These are phyloP conservation scores for Amanita rimosa DNA, from an alignment of 768 basidiomycete species.

Conservation along the genomic window DNA sequence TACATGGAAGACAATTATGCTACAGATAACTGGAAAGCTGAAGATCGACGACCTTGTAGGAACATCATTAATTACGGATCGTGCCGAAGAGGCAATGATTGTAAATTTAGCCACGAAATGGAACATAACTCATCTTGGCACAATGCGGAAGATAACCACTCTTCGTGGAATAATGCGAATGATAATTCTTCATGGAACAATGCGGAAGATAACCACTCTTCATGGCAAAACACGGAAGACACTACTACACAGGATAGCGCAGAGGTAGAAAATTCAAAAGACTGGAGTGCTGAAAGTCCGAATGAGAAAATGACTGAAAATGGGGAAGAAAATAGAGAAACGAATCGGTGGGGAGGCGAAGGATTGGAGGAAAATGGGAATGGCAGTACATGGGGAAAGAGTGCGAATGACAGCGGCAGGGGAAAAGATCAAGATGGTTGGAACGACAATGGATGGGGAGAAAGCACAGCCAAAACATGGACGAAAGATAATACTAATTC, in stretches of 20 bases:
- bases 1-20: background rate
- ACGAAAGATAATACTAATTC: too few species aligned
- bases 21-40: background rate
- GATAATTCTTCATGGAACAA: background rate
- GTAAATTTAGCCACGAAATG: conserved; percentile 14
- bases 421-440: background rate
- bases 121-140: background rate
- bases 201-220: too few species aligned
- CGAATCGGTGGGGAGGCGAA: background rate
- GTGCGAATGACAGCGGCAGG: too few species aligned
- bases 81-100: conserved; percentile 13
- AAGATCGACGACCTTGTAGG: conserved; percentile 11
- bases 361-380: background rate
- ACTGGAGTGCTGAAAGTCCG: background rate
- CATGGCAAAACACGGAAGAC: too few species aligned
- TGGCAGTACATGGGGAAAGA: background rate
- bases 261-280: background rate
- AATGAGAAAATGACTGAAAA: background rate
- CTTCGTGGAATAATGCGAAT: background rate
- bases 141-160: background rate
- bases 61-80: conserved; percentile 12
- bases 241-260: background rate
- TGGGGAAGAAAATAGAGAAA: background rate
- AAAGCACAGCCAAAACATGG: background rate
- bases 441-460: background rate